phyloP scores from a whole-genome alignment of 2,329 filamentous ascomycete genomes.

The Chlorencoelia australis region DNA sequence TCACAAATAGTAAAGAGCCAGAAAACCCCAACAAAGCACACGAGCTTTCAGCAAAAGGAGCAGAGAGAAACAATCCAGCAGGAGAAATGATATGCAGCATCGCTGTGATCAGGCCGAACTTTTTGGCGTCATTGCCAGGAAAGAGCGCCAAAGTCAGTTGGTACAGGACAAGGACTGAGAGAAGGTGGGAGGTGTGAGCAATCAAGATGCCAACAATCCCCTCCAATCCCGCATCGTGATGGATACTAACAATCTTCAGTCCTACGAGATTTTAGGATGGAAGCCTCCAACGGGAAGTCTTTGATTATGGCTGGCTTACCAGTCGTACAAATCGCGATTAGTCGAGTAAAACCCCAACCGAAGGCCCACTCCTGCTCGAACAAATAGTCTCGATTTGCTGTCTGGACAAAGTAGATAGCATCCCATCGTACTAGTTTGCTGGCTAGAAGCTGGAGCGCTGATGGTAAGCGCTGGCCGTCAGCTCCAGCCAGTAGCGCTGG shows the following conservation, averaged over 20 bases:
- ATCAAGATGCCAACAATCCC: slow-evolving; percentile 52
- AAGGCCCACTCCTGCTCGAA: slow-evolving; percentile 87
- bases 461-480: slow-evolving; percentile 10
- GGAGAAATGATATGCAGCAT: slow-evolving; percentile 75
- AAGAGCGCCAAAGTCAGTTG: slow-evolving; percentile 51
- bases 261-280: too few species aligned
- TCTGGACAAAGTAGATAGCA: slow-evolving; percentile 62
- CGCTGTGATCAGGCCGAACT: slow-evolving; percentile 57
- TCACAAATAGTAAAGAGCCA: slow-evolving; percentile 61
- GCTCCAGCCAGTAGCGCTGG: slow-evolving; percentile 12
- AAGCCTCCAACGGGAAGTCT: too few species aligned
- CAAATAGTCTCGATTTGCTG: slow-evolving; percentile 52
- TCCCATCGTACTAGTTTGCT: slow-evolving; percentile 66
- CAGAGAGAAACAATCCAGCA: slow-evolving; percentile 79
- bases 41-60: slow-evolving; percentile 72
- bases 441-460: slow-evolving; percentile 15
- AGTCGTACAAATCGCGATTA: slow-evolving; percentile 27
- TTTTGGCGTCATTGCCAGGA: slow-evolving; percentile 26
- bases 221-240: slow-evolving; percentile 29
- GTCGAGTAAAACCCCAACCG: slow-evolving; percentile 42
- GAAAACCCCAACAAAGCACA: slow-evolving; percentile 70
- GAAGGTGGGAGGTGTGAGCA: slow-evolving; percentile 64
- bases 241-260: slow-evolving; percentile 21
- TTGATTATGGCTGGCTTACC: too few species aligned
- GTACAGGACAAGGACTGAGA: slow-evolving; percentile 65